Evolutionary conservation across 2,329 filamentous ascomycete species (phyloP).

Genomic region (Colletotrichum siamense): DNA sequence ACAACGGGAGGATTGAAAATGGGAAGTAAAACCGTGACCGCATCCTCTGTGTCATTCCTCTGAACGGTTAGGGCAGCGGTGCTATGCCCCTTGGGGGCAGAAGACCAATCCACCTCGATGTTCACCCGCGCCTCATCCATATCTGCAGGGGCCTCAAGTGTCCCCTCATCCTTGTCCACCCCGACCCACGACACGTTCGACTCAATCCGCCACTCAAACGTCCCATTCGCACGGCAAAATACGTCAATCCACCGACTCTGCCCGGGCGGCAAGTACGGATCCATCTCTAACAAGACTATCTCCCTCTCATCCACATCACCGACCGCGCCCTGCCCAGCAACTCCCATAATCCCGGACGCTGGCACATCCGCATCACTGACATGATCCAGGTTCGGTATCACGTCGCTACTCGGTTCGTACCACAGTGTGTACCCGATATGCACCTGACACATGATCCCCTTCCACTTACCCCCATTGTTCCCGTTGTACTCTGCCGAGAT

Average conservation of each 20-base stretch:
- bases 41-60: background rate
- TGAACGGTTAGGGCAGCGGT: background rate
- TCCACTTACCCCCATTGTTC: slow-evolving; percentile 42
- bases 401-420: slow-evolving; percentile 59
- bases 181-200: background rate
- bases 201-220: background rate
- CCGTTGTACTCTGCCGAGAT: slow-evolving; percentile 49
- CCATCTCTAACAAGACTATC: background rate
- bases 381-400: slow-evolving; percentile 44
- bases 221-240: background rate
- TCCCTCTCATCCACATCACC: background rate
- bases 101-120: background rate
- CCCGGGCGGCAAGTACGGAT: background rate
- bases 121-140: background rate
- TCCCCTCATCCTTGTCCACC: background rate
- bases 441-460: slow-evolving; percentile 51
- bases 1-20: background rate
- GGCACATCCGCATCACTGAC: background rate
- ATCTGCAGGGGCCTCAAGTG: background rate
- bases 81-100: background rate
- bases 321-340: background rate
- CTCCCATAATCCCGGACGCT: background rate
- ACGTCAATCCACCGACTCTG: background rate
- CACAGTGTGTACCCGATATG: slow-evolving; percentile 53
- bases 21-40: background rate